Conservation (phyloP, 1,284 basidiomycete genomes). For the Tylopilus orsonianus region DNA sequence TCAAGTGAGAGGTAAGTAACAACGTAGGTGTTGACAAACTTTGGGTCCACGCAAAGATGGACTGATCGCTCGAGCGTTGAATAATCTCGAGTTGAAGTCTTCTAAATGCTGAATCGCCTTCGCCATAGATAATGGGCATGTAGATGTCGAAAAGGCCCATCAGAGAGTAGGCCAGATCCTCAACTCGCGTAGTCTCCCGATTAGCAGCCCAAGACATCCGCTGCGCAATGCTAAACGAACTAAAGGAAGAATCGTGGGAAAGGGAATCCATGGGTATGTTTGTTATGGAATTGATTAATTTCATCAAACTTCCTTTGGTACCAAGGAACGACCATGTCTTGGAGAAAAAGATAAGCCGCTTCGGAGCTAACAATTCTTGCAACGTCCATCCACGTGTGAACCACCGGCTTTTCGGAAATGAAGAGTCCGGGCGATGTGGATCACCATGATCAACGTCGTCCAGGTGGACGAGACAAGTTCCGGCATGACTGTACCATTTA, state of each 20-base stretch:
- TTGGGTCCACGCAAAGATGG: constrained; percentile 12
- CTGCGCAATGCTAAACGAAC: constrained; percentile 3
- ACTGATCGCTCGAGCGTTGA: constrained; percentile 11
- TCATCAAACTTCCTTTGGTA: constrained; percentile 2
- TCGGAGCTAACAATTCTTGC: constrained; percentile 7
- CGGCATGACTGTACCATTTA: not conserved
- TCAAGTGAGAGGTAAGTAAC: too few relatives aligned
- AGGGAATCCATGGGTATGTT: constrained; percentile 2
- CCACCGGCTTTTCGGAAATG: not conserved
- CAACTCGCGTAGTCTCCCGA: constrained; percentile 3
- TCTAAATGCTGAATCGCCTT: constrained; percentile 8
- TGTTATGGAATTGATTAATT: constrained; percentile 4
- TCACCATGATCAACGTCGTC: not conserved
- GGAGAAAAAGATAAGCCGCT: constrained; percentile 6
- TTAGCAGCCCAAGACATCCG: constrained; percentile 12
- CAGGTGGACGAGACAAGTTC: not conserved
- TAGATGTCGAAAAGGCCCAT: constrained; percentile 15
- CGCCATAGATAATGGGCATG: constrained; percentile 16
- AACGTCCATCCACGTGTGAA: constrained; percentile 6
- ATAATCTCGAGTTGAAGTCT: constrained; percentile 14
- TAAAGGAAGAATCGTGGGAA: not conserved
- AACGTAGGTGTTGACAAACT: not conserved
- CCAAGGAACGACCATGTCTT: constrained; percentile 6
- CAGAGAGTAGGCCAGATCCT: constrained; percentile 15
- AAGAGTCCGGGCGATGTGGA: not conserved